Conservation (phyloP, 495 filamentous ascomycete species). For the Penicillium desertorum region DNA sequence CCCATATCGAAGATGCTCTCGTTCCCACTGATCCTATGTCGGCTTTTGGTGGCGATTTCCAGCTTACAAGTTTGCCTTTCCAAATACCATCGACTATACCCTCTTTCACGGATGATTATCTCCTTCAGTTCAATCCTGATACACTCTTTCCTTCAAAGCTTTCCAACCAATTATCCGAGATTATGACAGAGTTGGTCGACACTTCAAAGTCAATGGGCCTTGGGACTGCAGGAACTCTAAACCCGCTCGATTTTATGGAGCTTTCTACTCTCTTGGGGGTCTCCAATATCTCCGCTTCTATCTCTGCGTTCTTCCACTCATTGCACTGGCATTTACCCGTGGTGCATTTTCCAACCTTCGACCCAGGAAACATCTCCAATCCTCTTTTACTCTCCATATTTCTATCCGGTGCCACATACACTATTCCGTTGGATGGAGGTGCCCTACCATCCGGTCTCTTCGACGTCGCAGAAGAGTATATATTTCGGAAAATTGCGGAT, state of each 20-base stretch:
- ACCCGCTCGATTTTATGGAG: slow-evolving; percentile 25
- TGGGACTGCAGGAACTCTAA: not conserved
- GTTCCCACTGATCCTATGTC: slow-evolving; percentile 24
- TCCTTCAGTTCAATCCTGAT: slow-evolving; percentile 24
- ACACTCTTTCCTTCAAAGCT: slow-evolving; percentile 30
- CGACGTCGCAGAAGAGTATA: slow-evolving; percentile 41
- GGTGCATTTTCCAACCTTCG: slow-evolving; percentile 43
- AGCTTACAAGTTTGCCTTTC: slow-evolving; percentile 19
- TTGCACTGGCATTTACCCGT: slow-evolving; percentile 43
- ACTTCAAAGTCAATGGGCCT: slow-evolving; percentile 35
- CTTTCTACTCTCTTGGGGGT: slow-evolving; percentile 31
- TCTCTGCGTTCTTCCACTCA: slow-evolving; percentile 42
- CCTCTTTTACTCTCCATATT: slow-evolving; percentile 37
- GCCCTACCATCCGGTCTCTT: slow-evolving; percentile 30
- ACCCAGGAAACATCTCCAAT: slow-evolving; percentile 37
- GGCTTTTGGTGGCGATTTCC: slow-evolving; percentile 16
- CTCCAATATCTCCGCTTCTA: slow-evolving; percentile 35
- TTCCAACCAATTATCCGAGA: slow-evolving; percentile 31
- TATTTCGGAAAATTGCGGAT: slow-evolving; percentile 33
- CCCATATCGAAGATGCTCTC: slow-evolving; percentile 36
- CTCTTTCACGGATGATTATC: slow-evolving; percentile 19
- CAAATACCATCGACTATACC: slow-evolving; percentile 13
- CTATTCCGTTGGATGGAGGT: slow-evolving; percentile 24
- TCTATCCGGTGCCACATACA: slow-evolving; percentile 36
- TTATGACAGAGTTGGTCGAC: slow-evolving; percentile 34